Evolutionary conservation across 2,329 filamentous ascomycete species (phyloP).

Genomic region (Pestalotiopsis sp.): DNA sequence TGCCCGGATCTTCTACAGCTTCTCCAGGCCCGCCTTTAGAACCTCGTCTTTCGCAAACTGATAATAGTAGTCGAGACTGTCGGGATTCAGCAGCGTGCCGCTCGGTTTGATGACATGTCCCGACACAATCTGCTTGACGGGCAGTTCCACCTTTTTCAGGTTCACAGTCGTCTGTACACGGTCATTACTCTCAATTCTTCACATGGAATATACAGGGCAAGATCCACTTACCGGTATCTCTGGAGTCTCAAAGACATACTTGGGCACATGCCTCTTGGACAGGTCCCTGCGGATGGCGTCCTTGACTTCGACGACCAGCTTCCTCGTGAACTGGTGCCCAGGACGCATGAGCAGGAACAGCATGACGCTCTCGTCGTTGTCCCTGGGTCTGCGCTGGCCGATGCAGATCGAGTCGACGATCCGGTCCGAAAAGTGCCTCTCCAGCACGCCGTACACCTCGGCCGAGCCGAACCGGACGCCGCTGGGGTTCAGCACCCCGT

Average conservation of each 20-base stretch:
- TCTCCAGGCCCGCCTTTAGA: constrained; percentile 48
- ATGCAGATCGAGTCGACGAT: constrained; percentile 79
- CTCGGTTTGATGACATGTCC: constrained; percentile 75
- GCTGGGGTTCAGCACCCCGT: constrained; percentile 79
- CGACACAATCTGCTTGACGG: constrained; percentile 82
- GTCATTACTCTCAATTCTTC: not conserved
- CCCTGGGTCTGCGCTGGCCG: constrained; percentile 68
- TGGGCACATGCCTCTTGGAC: constrained; percentile 76
- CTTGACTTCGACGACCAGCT: constrained; percentile 62
- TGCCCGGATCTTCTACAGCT: constrained; percentile 41
- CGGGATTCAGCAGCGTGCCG: constrained; percentile 76
- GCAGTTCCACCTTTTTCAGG: constrained; percentile 82
- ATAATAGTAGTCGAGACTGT: constrained; percentile 78
- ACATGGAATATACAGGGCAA: not conserved
- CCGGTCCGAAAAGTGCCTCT: constrained; percentile 63
- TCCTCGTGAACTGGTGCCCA: constrained; percentile 55
- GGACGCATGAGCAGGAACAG: constrained; percentile 60
- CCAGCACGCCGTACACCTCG: constrained; percentile 78
- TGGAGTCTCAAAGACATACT: constrained; percentile 76
- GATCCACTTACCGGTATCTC: constrained; percentile 72
- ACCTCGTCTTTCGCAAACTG: constrained; percentile 75
- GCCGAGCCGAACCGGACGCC: constrained; percentile 80
- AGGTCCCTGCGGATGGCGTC: constrained; percentile 66
- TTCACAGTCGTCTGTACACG: constrained; percentile 73
- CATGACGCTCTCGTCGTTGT: constrained; percentile 57